Base-by-base conservation (phyloP, 768 basidiomycete species). In the Cystoderma amianthinum region DNA sequence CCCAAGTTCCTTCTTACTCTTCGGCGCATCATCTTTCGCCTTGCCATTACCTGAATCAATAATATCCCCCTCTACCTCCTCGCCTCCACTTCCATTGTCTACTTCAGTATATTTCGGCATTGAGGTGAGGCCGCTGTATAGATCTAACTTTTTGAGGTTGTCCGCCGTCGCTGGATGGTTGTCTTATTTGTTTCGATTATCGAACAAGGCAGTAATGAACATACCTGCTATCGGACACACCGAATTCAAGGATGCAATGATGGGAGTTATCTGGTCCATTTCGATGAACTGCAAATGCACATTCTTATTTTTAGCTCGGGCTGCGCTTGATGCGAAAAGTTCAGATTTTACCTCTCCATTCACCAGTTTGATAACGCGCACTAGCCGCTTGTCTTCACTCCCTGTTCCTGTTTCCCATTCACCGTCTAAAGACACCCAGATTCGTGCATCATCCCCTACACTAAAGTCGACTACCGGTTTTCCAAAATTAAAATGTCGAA, bases 401-500 rank as follows among this genome's bases (percentile, higher is more conserved):
- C 17, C 18, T 7, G 34, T 19, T 16, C 18, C 34, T 17, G 16
- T 7, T 7, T 9, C 18, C 64, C 74, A 72, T 42, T 64, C 56
- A 3, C 59, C 57, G 51, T 84, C 80, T n/a, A 81, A 48, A 9
- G 65, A 58, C 4, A 74, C 69, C 63, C 71, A 71, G 18, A 82
- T 49, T 3, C 45, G 46, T 3, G 60, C 63, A 20, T 67, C 61
- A 12, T 51, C 52, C 19, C 53, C 50, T 12, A 74, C 45, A 0
- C 60, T 60, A 47, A 86, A 84, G 48, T 82, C 75, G 28, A 84
- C 54, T 3, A 89, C 63, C 11, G 85, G 85, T 33, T 60, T 62
- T 5, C 62, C 63, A 38, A 87, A 69, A 52, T 82, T 72, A 19
- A 77, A 57, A 17, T 62, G 50, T 12, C 57, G 56, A 28, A 78